Evolutionary conservation across 495 filamentous ascomycete species (phyloP).

Genomic region (Penicillium alfredii): DNA sequence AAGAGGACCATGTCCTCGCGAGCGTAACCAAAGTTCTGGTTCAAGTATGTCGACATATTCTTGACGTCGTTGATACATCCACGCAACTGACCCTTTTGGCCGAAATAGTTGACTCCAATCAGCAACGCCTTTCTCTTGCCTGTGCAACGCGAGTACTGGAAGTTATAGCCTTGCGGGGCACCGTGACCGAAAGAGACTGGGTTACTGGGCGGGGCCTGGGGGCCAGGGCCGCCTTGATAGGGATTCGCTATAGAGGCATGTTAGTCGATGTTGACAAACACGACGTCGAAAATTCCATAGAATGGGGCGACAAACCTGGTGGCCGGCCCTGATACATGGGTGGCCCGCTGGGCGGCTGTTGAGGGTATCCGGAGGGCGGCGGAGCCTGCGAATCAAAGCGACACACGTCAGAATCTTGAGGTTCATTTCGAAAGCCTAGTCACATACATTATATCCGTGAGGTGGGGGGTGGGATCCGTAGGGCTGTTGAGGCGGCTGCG

Average conservation of each 20-base stretch:
- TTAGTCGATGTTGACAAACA: conserved; percentile 1
- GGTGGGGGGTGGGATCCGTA: conserved; percentile 38
- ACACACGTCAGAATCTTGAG: conserved; percentile 13
- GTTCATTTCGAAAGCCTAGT: background rate
- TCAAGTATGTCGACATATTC: conserved; percentile 92
- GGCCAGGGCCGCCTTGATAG: conserved; percentile 35
- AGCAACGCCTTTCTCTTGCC: conserved; percentile 87
- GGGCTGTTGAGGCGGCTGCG: conserved; percentile 35
- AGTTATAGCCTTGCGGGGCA: conserved; percentile 71
- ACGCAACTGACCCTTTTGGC: conserved; percentile 81
- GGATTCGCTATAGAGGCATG: conserved; percentile 25
- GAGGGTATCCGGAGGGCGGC: conserved; percentile 27
- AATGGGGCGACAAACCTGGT: conserved; percentile 26
- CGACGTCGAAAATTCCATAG: background rate
- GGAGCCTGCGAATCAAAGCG: conserved; percentile 13
- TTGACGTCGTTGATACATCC: conserved; percentile 98
- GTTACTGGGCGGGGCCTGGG: conserved; percentile 36
- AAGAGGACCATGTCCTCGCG: conserved; percentile 98
- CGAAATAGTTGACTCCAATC: conserved; percentile 98
- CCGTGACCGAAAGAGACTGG: conserved; percentile 66
- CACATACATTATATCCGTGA: conserved; percentile 40
- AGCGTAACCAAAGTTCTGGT: conserved; percentile 87
- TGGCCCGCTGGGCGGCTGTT: conserved; percentile 33
- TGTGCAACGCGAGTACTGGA: conserved; percentile 89
- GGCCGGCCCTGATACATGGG: conserved; percentile 32